Conservation (phyloP, 352 stramenopile genomes). For the Globisporangium carolinianum region DNA sequence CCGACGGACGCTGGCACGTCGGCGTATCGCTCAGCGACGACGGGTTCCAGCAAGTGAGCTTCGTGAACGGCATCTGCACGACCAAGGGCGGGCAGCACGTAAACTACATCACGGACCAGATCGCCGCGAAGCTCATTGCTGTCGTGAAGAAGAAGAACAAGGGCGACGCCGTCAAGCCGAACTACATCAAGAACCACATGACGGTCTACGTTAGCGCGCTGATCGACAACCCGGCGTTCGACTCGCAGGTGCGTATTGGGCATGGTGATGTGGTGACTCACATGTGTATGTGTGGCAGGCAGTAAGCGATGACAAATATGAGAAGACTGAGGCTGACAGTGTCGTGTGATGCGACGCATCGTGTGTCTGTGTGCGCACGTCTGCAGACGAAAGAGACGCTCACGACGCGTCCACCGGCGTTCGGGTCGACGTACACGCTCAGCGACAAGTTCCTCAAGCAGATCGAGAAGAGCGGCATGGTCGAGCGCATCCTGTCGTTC, state of each 20-base stretch:
- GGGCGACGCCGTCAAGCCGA: constrained; percentile 89
- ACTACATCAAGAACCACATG: constrained; percentile 94
- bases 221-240: constrained; percentile 97
- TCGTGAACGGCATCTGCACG: constrained; percentile 98
- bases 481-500: constrained; percentile 89
- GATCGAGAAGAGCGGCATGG: constrained; percentile 85
- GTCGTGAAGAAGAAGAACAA: constrained; percentile 94
- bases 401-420: constrained; percentile 80
- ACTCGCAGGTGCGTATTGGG: constrained; percentile 83
- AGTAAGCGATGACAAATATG: background rate
- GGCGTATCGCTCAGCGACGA: constrained; percentile 89
- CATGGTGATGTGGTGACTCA: background rate
- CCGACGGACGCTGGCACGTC: constrained; percentile 94
- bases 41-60: constrained; percentile 94
- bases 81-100: constrained; percentile 96
- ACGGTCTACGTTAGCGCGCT: constrained; percentile 94
- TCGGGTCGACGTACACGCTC: constrained; percentile 84
- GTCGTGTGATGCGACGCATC: background rate
- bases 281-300: too few relatives aligned
- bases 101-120: constrained; percentile 89
- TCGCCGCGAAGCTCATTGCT: constrained; percentile 83
- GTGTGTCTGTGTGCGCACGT: background rate
- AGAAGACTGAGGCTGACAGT: background rate
- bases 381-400: constrained; percentile 95
- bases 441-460: constrained; percentile 87